Conservation (phyloP, 345 rosid genomes). For the Laguncularia racemosa region DNA sequence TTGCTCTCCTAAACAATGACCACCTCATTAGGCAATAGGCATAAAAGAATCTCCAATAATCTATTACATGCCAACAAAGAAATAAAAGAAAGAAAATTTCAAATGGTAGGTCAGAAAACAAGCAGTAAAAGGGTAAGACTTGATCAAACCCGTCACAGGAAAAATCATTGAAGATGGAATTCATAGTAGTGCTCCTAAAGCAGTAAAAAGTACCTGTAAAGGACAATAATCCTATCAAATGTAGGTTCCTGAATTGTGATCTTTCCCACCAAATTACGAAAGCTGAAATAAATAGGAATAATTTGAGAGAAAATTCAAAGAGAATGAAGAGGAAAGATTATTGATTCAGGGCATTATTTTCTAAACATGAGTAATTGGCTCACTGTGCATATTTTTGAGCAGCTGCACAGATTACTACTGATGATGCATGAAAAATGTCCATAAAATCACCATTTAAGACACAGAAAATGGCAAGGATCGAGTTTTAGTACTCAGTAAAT, state of each 20-base stretch:
- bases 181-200: background rate
- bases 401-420: too few relatives aligned
- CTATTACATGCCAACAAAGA: background rate
- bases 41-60: background rate
- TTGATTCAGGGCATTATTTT: conserved; percentile 3
- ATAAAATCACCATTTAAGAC: too few relatives aligned
- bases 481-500: too few relatives aligned
- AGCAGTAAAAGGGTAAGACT: too few relatives aligned
- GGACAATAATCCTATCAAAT: conserved; percentile 89
- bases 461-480: too few relatives aligned
- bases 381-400: too few relatives aligned
- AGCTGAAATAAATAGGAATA: conserved; percentile 30
- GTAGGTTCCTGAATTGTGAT: conserved; percentile 86
- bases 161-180: too few relatives aligned
- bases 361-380: background rate
- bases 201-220: conserved; percentile 54
- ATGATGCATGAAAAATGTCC: too few relatives aligned
- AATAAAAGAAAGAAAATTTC: background rate
- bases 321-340: conserved; percentile 6
- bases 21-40: conserved; percentile 10
- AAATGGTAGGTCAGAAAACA: too few relatives aligned
- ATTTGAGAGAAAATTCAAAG: conserved; percentile 2
- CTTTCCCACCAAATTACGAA: conserved; percentile 55
- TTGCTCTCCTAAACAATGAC: conserved; percentile 50
- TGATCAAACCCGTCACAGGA: too few relatives aligned